Conservation (phyloP, 805 yeast genomes). For the Metschnikowia cubensis region DNA sequence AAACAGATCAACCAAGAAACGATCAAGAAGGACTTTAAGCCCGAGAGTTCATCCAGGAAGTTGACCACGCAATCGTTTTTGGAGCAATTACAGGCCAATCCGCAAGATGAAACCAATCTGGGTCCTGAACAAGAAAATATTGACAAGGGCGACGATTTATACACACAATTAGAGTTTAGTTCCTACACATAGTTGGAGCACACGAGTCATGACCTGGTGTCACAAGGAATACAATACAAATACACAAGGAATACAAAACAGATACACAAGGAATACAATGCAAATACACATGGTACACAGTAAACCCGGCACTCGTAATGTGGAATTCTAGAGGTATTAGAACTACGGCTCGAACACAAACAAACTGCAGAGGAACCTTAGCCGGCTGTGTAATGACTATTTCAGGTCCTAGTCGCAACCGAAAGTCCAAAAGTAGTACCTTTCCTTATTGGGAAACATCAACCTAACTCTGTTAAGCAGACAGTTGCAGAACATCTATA, state of each 20-base stretch:
- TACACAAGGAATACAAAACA: neutral
- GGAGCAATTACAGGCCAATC: conserved; percentile 22
- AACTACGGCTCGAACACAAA: no score
- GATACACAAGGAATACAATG: neutral
- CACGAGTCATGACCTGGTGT: neutral
- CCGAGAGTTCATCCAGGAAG: conserved; percentile 6
- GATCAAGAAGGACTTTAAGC: neutral
- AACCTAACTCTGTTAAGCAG: no score
- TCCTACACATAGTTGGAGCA: conserved; percentile 21
- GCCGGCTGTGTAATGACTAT: no score
- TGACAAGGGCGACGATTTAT: conserved; percentile 16
- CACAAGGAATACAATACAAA: neutral
- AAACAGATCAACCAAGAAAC: conserved; percentile 24
- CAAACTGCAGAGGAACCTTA: no score
- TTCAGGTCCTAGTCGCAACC: no score
- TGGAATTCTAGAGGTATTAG: no score
- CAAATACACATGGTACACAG: neutral
- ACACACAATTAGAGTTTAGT: conserved; percentile 29
- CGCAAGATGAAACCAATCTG: neutral
- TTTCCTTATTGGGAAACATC: no score
- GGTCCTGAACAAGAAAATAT: neutral
- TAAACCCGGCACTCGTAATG: neutral
- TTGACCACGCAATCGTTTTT: conserved; percentile 30
- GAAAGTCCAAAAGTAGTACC: no score
- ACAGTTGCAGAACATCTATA: no score